Evolutionary conservation across 441 rosid species (phyloP), one percentile per base, ranked within the genome.

Genomic region (Dalechampia spathulata): DNA sequence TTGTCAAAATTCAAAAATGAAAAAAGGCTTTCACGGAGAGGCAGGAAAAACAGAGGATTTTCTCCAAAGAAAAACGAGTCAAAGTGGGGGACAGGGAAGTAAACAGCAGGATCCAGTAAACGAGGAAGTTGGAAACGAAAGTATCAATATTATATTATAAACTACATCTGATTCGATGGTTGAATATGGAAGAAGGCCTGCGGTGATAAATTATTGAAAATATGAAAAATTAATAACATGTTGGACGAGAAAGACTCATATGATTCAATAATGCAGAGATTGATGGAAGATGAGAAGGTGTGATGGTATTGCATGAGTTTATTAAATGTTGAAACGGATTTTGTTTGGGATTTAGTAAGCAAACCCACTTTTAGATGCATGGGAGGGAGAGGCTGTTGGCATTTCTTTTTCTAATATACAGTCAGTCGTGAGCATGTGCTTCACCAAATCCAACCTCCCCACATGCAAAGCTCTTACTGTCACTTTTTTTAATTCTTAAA

Each of bases 91-190:
- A 50, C 47, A 51, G 55, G 19, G 27, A 32, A 10, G 4, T 57
- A 41, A 47, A 60, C 58, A 14, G 69, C 52, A 57, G 42, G 79
- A 75, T 69, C 77, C 73, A 56, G 76, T 68, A 76, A 67, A 63
- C 55, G 41, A 59, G 76, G 71, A 77, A 58, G 61, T 37, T n/a
- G n/a, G 63, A 46, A 60, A 46, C 11, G 34, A 0, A 46, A 23
- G 28, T 3, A 46, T 12, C 3, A 15, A 44, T 13, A 39, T 13
- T 52, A 7, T 5, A 34, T 19, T n/a, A n/a, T n/a, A n/a, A n/a
- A n/a, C n/a, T n/a, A n/a, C n/a, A n/a, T n/a, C n/a, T n/a, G n/a
- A n/a, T n/a, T n/a, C n/a, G n/a, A n/a, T n/a, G n/a, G n/a, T n/a
- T n/a, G n/a, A 8, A 19, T 17, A 3, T 30, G 34, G 34, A 25